Evolutionary conservation across 1,284 basidiomycete species (phyloP).

Genomic region (Anthracocystis panici-leucophaei): DNA sequence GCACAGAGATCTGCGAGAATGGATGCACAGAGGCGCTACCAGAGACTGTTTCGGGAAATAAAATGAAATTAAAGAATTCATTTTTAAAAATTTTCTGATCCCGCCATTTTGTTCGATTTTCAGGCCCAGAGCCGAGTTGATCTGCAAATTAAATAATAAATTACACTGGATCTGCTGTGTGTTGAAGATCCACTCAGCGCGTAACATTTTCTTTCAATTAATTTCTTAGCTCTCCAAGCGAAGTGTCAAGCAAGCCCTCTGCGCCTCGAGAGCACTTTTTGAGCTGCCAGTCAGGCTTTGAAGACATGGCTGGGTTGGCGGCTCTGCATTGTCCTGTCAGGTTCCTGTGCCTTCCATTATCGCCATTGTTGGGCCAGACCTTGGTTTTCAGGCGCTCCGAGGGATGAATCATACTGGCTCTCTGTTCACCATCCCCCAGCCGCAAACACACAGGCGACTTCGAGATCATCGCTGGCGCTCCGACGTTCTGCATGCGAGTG

Average conservation of each 20-base stretch:
- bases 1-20: not conserved
- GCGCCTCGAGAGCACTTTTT: not conserved
- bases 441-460: not conserved
- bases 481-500: constrained; percentile 2
- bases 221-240: no score
- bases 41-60: not conserved
- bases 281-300: not conserved
- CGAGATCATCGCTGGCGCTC: not conserved
- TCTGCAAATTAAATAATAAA: no score
- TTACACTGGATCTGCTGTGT: no score
- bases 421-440: not conserved
- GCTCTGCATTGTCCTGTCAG: not conserved
- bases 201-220: no score
- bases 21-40: not conserved
- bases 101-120: not conserved
- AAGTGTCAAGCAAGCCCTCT: no score
- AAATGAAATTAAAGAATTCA: not conserved
- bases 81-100: not conserved
- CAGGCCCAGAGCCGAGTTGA: no score
- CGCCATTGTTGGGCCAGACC: constrained; percentile 15
- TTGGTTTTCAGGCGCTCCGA: constrained; percentile 16
- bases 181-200: no score
- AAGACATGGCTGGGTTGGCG: constrained; percentile 1
- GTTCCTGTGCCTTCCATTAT: not conserved
- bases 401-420: not conserved